Evolutionary conservation across 2,329 filamentous ascomycete species (phyloP), one percentile per base, ranked within the genome.

Genomic region (Cercospora berteroae): DNA sequence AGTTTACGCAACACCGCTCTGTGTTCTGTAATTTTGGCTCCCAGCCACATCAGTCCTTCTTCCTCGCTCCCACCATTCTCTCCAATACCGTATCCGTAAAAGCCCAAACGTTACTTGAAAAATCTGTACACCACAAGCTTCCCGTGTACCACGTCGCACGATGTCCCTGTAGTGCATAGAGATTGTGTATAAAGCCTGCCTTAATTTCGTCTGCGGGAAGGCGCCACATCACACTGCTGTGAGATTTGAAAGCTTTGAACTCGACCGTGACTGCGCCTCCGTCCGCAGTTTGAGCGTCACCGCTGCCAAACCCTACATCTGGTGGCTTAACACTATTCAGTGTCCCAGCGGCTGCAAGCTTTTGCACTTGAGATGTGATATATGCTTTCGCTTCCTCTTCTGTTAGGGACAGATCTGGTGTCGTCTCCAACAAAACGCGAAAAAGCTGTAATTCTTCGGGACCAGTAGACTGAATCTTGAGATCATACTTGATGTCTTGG

Each of bases 71-170:
- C 39, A 64, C n/a, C 65, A 67, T 59, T 44, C 55, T 63, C 20
- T 67, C 65, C 18, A 67, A 31, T 18, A 67, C 60, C 3, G 65
- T 67, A 20, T 64, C 65, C 23, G 65, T 64, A n/a, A 67, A 67
- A 13, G 60, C 65, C 65, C 65, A 67, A 1, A 64, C 60, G 12
- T 55, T 60, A 23, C 60, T 63, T 8, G 65, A 67, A 36, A 64
- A 67, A 55, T 67, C 65, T 9, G 60, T 62, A 13, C 36, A 50
- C 65, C 65, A 67, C n/a, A 67, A 25, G 31, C 60, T 59, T 2
- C 65, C 65, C 12, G 65, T 64, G 25, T 64, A 67, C 65, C 65
- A 67, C 8, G 60, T 67, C 12, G 65, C 64, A 20, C 65, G 65
- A 60, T 64, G 42, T n/a, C 65, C 65, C 42, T 67, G 65, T 44